A percentile compares a stretch with the other conserved stretches of the same genome.
Evolutionary conservation across 2,329 filamentous ascomycete species (phyloP).

Genomic region (Ophiostoma pallidulum): DNA sequence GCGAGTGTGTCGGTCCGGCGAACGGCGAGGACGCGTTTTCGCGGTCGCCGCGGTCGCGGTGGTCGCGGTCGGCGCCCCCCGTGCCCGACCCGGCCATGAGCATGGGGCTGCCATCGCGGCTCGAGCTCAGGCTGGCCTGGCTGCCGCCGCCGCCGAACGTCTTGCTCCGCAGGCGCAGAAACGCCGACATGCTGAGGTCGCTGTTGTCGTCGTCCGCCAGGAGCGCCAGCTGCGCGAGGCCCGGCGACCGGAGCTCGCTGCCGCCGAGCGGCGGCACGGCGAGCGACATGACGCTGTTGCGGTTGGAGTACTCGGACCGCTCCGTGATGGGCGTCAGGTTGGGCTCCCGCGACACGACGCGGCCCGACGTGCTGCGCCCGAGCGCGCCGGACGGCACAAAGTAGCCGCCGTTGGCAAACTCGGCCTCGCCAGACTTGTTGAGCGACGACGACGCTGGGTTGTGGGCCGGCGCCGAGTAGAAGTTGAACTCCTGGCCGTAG

Average conservation of each 20-base stretch:
- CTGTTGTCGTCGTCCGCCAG: slow-evolving; percentile 51
- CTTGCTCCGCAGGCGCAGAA: slow-evolving; percentile 62
- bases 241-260: slow-evolving; percentile 55
- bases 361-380: slow-evolving; percentile 62
- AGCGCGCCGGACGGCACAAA: slow-evolving; percentile 65
- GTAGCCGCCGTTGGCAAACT: slow-evolving; percentile 75
- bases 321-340: slow-evolving; percentile 96
- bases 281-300: slow-evolving; percentile 80
- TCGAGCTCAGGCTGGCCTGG: slow-evolving; percentile 60
- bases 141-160: slow-evolving; percentile 65
- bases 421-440: slow-evolving; percentile 35
- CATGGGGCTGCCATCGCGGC: slow-evolving; percentile 40
- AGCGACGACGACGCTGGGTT: slow-evolving; percentile 18
- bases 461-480: slow-evolving; percentile 59
- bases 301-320: slow-evolving; percentile 87
- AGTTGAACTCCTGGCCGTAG: slow-evolving; percentile 94
- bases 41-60: slow-evolving; percentile 17
- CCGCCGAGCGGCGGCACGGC: slow-evolving; percentile 37
- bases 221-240: slow-evolving; percentile 67
- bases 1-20: slow-evolving; percentile 19
- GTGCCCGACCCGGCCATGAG: slow-evolving; percentile 23
- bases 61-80: too few relatives aligned
- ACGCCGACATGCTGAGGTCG: slow-evolving; percentile 63
- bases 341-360: slow-evolving; percentile 68
- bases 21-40: slow-evolving; percentile 38